Conservation (phyloP, 2,329 filamentous ascomycete genomes). For the Penicillium sumatraense region DNA sequence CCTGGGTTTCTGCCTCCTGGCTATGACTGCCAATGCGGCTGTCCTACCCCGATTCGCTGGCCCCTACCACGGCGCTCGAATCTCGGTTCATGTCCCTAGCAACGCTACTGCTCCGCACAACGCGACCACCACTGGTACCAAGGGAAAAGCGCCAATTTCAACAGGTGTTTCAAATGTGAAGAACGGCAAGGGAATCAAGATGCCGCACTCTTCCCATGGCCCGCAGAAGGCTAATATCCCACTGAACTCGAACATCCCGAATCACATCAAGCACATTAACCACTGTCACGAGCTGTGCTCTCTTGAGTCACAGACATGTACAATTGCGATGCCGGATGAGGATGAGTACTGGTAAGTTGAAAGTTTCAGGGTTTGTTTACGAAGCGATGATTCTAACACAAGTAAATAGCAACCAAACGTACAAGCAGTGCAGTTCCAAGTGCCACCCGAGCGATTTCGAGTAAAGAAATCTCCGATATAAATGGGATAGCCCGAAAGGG, state of each 20-base stretch:
- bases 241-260: slow-evolving; percentile 5
- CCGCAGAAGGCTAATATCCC: background rate
- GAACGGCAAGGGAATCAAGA: slow-evolving; percentile 1
- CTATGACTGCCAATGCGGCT: slow-evolving; percentile 16
- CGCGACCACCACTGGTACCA: slow-evolving; percentile 21
- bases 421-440: slow-evolving; percentile 2
- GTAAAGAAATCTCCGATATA: background rate
- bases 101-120: slow-evolving; percentile 20
- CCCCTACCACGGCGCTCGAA: slow-evolving; percentile 18
- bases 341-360: slow-evolving; percentile 31
- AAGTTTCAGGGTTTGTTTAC: background rate
- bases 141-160: slow-evolving; percentile 7
- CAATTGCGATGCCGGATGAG: slow-evolving; percentile 29
- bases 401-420: background rate
- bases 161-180: slow-evolving; percentile 12
- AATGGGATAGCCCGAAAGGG: background rate
- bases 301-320: slow-evolving; percentile 29
- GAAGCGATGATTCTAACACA: too few relatives aligned
- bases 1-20: slow-evolving; percentile 16
- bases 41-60: slow-evolving; percentile 24
- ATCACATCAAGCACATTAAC: slow-evolving; percentile 19
- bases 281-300: slow-evolving; percentile 31
- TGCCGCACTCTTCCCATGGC: background rate
- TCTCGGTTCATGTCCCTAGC: slow-evolving; percentile 15
- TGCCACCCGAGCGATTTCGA: background rate